Evolutionary conservation across 352 stramenopile genomes (phyloP).

Genomic region (Globisporangium acanthophoron): DNA sequence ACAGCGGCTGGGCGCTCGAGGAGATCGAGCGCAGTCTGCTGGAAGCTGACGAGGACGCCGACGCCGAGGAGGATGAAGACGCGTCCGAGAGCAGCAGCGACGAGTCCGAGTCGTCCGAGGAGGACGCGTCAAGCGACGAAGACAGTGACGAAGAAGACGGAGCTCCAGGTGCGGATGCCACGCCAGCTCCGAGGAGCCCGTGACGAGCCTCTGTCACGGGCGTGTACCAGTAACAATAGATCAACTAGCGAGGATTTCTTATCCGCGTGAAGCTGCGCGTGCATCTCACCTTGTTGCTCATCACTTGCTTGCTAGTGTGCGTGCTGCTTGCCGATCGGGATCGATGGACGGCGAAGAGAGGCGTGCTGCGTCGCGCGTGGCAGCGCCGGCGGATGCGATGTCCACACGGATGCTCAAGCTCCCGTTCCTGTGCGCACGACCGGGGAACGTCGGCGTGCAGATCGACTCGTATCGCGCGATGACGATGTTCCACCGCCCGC

Average conservation of each 20-base stretch:
- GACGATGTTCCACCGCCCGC: conserved; percentile 48
- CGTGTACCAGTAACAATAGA: background rate
- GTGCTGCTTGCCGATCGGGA: background rate
- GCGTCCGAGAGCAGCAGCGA: conserved; percentile 11
- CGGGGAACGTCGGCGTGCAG: conserved; percentile 72
- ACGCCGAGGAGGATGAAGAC: conserved; percentile 2
- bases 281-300: background rate
- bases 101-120: conserved; percentile 18
- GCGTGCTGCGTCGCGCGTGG: conserved; percentile 8
- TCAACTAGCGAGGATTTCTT: no score
- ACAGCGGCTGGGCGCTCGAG: conserved; percentile 73
- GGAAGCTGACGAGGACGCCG: conserved; percentile 22
- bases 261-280: no score
- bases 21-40: conserved; percentile 65
- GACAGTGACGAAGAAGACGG: conserved; percentile 2
- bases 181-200: background rate
- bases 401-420: conserved; percentile 25
- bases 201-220: background rate
- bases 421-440: conserved; percentile 44
- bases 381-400: background rate
- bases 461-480: conserved; percentile 66
- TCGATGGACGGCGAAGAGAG: conserved; percentile 21
- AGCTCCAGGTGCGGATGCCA: background rate
- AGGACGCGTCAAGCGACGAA: conserved; percentile 18
- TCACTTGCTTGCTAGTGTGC: background rate